A percentile compares a stretch with the other conserved stretches of the same genome.
Conservation (phyloP, 164 flowering plant species). For the Liquidambar formosana region DNA sequence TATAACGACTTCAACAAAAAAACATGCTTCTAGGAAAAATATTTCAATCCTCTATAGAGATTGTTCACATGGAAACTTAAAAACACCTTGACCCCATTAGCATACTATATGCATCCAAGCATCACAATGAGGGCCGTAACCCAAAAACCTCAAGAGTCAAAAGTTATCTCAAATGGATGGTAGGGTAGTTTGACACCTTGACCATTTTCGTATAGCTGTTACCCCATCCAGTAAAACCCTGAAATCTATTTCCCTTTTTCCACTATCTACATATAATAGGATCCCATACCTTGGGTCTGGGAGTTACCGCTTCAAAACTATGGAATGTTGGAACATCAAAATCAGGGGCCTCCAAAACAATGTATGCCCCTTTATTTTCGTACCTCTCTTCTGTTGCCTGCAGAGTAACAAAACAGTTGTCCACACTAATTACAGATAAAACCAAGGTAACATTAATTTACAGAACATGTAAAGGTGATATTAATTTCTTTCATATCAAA, state of each 20-base stretch:
- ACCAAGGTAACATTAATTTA: neutral
- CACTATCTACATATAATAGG: neutral
- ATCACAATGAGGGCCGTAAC: too few species aligned
- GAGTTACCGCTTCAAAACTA: slow-evolving; percentile 69
- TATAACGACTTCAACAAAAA: too few species aligned
- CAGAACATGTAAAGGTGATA: too few species aligned
- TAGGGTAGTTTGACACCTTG: too few species aligned
- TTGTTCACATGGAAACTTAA: too few species aligned
- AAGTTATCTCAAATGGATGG: too few species aligned
- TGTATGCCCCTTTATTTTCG: slow-evolving; percentile 81
- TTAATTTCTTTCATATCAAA: neutral
- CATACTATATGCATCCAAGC: too few species aligned
- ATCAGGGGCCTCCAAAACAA: slow-evolving; percentile 66
- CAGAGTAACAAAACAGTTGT: slow-evolving; percentile 10
- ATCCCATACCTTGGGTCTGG: slow-evolving; percentile 75
- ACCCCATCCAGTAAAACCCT: neutral
- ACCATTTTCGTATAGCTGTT: neutral
- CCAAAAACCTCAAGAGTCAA: too few species aligned
- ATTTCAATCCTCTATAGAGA: too few species aligned
- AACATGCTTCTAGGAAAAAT: too few species aligned
- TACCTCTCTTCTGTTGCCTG: slow-evolving; percentile 82
- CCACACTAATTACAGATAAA: neutral
- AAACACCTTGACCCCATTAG: too few species aligned
- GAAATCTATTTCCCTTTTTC: neutral
- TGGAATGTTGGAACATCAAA: slow-evolving; percentile 68